These are phyloP conservation scores for Boletus rex-veris DNA, from an alignment of 768 basidiomycete genomes.

Conservation along the genomic window DNA sequence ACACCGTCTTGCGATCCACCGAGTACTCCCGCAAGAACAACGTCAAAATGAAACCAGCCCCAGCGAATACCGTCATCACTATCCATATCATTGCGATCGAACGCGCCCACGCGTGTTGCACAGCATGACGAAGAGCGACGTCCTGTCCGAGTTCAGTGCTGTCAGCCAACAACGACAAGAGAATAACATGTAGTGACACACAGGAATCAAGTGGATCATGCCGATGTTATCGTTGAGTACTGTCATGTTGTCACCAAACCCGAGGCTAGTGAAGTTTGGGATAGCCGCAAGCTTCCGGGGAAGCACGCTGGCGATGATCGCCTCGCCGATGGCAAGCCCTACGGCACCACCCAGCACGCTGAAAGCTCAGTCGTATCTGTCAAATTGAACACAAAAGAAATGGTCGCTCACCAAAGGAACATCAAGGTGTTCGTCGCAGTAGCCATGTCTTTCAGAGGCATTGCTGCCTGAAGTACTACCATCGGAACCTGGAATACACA, in stretches of 20 bases:
- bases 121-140: conserved; percentile 40
- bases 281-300: conserved; percentile 33
- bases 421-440: conserved; percentile 71
- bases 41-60: conserved; percentile 47
- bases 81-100: conserved; percentile 66
- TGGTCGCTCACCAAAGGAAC: conserved; percentile 52
- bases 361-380: not conserved
- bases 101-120: conserved; percentile 60
- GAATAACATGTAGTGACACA: not conserved
- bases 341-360: conserved; percentile 71
- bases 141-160: conserved; percentile 37
- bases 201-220: conserved; percentile 31
- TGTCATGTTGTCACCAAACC: conserved; percentile 35
- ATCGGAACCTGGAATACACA: conserved; percentile 64
- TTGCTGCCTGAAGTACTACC: conserved; percentile 76
- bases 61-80: conserved; percentile 56
- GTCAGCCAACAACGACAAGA: not conserved
- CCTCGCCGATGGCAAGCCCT: conserved; percentile 68
- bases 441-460: conserved; percentile 85
- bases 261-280: conserved; percentile 24
- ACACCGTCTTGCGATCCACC: conserved; percentile 49
- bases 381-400: not conserved
- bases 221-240: conserved; percentile 45
- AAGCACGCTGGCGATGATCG: conserved; percentile 58
- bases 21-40: conserved; percentile 60